phyloP scores from a whole-genome alignment of 1,139 yeast species.

The Zygosaccharomyces sapae region DNA sequence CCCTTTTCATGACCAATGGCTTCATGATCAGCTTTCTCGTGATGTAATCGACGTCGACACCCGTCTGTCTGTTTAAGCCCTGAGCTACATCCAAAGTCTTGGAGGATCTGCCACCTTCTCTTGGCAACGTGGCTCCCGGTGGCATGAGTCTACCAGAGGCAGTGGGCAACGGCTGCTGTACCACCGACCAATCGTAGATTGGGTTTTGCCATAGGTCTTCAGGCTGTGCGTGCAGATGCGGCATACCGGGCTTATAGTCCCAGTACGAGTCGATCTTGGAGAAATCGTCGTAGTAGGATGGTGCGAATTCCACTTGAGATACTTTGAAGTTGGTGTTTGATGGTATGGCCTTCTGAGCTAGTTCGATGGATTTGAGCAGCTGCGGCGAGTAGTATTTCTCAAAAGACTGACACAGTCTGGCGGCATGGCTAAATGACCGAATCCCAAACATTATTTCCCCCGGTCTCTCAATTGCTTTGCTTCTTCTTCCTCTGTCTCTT shows the following conservation, averaged over 20 bases:
- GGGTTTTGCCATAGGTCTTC: constrained; percentile 38
- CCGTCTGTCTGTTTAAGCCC: constrained; percentile 66
- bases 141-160: constrained; percentile 36
- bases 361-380: constrained; percentile 70
- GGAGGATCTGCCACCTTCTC: constrained; percentile 24
- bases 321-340: constrained; percentile 34
- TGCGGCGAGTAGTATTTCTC: constrained; percentile 32
- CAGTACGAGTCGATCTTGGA: constrained; percentile 54
- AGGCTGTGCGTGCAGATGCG: constrained; percentile 39
- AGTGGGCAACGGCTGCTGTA: constrained; percentile 28
- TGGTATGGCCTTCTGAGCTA: constrained; percentile 76
- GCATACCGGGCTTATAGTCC: constrained; percentile 46
- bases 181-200: constrained; percentile 36
- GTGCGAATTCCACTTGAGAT: constrained; percentile 47
- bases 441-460: neutral
- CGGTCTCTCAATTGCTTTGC: neutral
- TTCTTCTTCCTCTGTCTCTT: no score
- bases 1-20: constrained; percentile 71
- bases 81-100: constrained; percentile 42
- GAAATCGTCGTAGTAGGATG: constrained; percentile 59
- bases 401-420: neutral
- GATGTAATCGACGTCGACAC: constrained; percentile 64
- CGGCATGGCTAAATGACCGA: neutral
- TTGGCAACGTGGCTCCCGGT: constrained; percentile 38
- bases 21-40: constrained; percentile 55